These are phyloP conservation scores for Volvox africanus DNA, from an alignment of 139 green algal species.

Conservation along the genomic window DNA sequence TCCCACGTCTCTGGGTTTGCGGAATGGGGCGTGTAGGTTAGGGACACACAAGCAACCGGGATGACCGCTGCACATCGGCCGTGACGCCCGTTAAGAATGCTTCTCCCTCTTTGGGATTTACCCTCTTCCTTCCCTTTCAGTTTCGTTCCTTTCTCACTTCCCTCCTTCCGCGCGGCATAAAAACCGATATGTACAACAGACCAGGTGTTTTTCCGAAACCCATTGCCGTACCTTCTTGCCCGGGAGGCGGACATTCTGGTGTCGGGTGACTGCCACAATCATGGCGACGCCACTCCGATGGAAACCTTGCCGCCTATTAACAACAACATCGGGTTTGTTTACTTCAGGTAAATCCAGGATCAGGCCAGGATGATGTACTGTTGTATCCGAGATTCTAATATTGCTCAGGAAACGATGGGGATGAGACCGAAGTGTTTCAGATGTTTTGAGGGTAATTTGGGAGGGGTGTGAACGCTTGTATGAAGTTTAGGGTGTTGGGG, in stretches of 20 bases:
- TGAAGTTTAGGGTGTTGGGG: background rate
- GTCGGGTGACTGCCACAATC: slow-evolving; percentile 40
- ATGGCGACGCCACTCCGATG: background rate
- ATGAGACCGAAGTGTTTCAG: background rate
- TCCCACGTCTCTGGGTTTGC: too few relatives aligned
- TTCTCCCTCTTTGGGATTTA: too few relatives aligned
- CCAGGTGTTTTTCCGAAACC: slow-evolving; percentile 29
- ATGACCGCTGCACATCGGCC: too few relatives aligned
- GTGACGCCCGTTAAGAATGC: too few relatives aligned
- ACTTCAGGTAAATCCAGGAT: slow-evolving; percentile 17
- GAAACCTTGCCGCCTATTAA: slow-evolving; percentile 34
- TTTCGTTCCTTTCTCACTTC: too few relatives aligned
- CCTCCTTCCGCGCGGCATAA: too few relatives aligned
- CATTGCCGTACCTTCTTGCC: slow-evolving; percentile 42
- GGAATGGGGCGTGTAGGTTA: too few relatives aligned
- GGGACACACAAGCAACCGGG: too few relatives aligned
- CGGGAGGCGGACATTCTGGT: slow-evolving; percentile 35
- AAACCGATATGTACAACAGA: slow-evolving; percentile 1
- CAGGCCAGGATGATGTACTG: too few relatives aligned
- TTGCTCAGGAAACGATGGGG: too few relatives aligned
- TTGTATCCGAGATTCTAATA: too few relatives aligned
- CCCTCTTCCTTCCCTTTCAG: too few relatives aligned
- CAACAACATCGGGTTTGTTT: slow-evolving; percentile 50
- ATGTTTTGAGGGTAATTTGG: background rate
- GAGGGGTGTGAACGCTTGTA: background rate